Conservation (phyloP, 495 filamentous ascomycete species). For the Aspergillus nidulans region DNA sequence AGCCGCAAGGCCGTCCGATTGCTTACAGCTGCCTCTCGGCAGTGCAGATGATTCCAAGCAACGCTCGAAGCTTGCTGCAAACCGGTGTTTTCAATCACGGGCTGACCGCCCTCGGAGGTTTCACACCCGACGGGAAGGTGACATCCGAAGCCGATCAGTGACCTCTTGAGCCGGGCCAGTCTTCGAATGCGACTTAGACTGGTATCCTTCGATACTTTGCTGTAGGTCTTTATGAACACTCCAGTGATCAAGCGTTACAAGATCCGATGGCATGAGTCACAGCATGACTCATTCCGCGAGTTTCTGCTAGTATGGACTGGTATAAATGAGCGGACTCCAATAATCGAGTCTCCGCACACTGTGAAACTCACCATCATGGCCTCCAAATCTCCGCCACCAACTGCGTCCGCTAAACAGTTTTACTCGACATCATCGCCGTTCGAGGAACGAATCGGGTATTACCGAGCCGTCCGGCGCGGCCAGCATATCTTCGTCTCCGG, state of each 20-base stretch:
- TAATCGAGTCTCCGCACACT: neutral
- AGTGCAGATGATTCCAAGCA: conserved; percentile 24
- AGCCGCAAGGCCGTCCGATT: conserved; percentile 13
- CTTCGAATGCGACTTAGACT: neutral
- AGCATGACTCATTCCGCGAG: neutral
- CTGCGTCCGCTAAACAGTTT: conserved; percentile 15
- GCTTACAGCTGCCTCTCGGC: conserved; percentile 19
- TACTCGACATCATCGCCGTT: conserved; percentile 38
- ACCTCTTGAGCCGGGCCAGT: conserved; percentile 17
- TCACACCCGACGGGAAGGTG: conserved; percentile 17
- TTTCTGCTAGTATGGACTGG: neutral
- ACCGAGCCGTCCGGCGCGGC: conserved; percentile 41
- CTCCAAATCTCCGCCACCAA: neutral
- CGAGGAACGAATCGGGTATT: conserved; percentile 43
- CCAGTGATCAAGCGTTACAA: neutral
- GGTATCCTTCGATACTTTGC: neutral
- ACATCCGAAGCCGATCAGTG: conserved; percentile 22
- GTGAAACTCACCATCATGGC: neutral
- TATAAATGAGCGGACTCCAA: neutral
- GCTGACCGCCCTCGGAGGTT: conserved; percentile 21
- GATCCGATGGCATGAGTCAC: neutral
- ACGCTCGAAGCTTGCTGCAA: conserved; percentile 18
- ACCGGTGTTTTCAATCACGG: conserved; percentile 21
- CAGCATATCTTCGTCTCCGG: conserved; percentile 45
- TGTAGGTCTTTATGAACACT: neutral